A percentile compares a stretch with the other conserved stretches of the same genome.
Conservation (phyloP, 495 filamentous ascomycete species). For the Polyplosphaeria fusca region DNA sequence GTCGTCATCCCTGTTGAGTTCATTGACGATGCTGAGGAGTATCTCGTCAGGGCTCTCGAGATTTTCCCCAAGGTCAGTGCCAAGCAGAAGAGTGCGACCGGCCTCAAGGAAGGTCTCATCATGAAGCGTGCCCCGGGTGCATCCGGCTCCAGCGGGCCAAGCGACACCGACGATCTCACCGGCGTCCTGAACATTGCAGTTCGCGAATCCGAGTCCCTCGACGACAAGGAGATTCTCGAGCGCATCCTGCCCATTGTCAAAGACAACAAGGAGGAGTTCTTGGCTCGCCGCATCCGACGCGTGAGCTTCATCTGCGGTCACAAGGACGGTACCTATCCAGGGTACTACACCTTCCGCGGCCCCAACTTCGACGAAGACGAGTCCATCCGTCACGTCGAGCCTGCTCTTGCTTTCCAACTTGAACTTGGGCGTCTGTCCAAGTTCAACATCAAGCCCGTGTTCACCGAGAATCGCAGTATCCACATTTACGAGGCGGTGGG, state of each 20-base stretch:
- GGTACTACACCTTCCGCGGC: conserved; percentile 96
- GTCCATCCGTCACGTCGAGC: conserved; percentile 95
- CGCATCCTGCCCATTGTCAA: conserved; percentile 72
- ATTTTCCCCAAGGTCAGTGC: conserved; percentile 60
- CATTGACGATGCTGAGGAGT: conserved; percentile 88
- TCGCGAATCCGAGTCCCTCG: conserved; percentile 80
- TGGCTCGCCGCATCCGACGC: conserved; percentile 75
- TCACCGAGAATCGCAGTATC: conserved; percentile 98
- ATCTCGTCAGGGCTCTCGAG: conserved; percentile 76
- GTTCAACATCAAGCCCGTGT: conserved; percentile 95
- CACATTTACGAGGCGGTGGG: conserved; percentile 97
- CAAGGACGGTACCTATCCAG: conserved; percentile 90
- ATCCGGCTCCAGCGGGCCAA: conserved; percentile 43
- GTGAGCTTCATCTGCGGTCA: conserved; percentile 95
- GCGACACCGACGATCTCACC: conserved; percentile 72
- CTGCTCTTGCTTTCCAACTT: conserved; percentile 95
- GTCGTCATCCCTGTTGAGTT: conserved; percentile 90
- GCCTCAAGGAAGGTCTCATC: conserved; percentile 67
- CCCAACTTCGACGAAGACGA: conserved; percentile 84
- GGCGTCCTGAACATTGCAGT: conserved; percentile 90
- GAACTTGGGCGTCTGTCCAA: conserved; percentile 90
- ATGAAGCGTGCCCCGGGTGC: conserved; percentile 64
- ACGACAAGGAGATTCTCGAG: conserved; percentile 74
- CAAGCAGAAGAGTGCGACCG: conserved; percentile 45
- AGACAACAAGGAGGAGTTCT: conserved; percentile 79